phyloP scores from a whole-genome alignment of 495 filamentous ascomycete genomes.

The Umbilicaria muhlenbergii region DNA sequence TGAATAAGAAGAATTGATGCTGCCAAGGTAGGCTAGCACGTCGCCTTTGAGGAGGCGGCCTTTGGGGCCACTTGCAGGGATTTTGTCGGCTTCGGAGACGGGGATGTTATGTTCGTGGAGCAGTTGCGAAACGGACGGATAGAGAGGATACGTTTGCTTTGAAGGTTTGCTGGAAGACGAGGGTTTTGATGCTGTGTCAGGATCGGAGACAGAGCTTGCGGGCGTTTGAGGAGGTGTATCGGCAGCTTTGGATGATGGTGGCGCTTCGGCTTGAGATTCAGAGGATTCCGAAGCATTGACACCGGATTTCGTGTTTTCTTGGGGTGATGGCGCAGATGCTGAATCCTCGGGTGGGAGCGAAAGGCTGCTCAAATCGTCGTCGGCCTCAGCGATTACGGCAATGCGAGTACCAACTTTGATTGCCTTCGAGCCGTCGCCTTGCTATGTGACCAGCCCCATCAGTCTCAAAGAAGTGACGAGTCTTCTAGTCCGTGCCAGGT shows the following conservation, averaged over 20 bases:
- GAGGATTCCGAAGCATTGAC: constrained; percentile 13
- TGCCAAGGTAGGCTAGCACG: constrained; percentile 78
- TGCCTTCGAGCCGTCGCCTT: constrained; percentile 51
- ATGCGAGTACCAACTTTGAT: constrained; percentile 60
- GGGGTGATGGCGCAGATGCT: constrained; percentile 18
- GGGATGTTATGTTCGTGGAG: constrained; percentile 62
- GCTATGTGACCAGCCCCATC: constrained; percentile 10
- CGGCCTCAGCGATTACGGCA: constrained; percentile 58
- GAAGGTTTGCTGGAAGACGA: constrained; percentile 31
- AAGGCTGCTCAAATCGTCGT: constrained; percentile 54
- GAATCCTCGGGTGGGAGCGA: constrained; percentile 49
- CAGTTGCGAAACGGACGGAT: constrained; percentile 72
- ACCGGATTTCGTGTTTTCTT: constrained; percentile 15
- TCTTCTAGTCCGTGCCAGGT: neutral
- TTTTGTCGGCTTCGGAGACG: constrained; percentile 55
- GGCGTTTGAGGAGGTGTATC: constrained; percentile 14
- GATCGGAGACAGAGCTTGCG: constrained; percentile 11
- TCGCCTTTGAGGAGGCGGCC: constrained; percentile 91
- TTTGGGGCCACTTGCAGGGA: constrained; percentile 74
- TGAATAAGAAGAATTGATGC: constrained; percentile 52
- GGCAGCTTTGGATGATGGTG: constrained; percentile 15
- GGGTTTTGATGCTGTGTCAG: constrained; percentile 22
- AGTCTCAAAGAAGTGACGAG: neutral
- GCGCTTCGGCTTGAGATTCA: constrained; percentile 15
- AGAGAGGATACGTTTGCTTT: constrained; percentile 63